Conservation (phyloP, 345 rosid genomes). For the Populus euphratica region DNA sequence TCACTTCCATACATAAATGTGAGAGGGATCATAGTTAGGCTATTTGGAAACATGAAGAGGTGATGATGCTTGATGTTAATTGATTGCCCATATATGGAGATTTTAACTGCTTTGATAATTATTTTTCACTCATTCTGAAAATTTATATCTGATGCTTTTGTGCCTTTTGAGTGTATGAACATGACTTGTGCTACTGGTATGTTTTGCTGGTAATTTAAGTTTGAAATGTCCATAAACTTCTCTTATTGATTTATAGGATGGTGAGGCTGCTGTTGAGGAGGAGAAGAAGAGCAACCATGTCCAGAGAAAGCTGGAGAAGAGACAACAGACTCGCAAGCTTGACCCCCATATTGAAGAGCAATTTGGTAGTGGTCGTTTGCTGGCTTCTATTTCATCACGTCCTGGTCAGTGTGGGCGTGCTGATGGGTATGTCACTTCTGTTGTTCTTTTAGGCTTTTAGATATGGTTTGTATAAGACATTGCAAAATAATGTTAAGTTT, state of each 20-base stretch:
- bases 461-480: neutral
- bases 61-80: neutral
- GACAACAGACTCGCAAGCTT: conserved; percentile 26
- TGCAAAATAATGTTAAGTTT: no score
- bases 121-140: neutral
- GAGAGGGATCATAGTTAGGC: neutral
- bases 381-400: conserved; percentile 28
- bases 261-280: conserved; percentile 23
- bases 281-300: conserved; percentile 26
- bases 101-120: neutral
- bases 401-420: conserved; percentile 31
- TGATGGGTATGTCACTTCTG: conserved; percentile 20
- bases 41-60: neutral
- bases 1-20: neutral
- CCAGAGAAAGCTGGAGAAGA: conserved; percentile 23
- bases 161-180: neutral
- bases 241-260: conserved; percentile 8
- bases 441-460: neutral
- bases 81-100: neutral
- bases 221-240: neutral
- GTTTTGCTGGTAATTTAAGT: neutral
- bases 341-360: conserved; percentile 28
- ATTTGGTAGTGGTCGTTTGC: conserved; percentile 19
- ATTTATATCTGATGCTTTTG: neutral
- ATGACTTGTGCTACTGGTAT: neutral